A percentile compares a stretch with the other conserved stretches of the same genome.
These are phyloP conservation scores for Paramecium caudatum DNA, from an alignment of 73 alveolate species.

Conservation along the genomic window DNA sequence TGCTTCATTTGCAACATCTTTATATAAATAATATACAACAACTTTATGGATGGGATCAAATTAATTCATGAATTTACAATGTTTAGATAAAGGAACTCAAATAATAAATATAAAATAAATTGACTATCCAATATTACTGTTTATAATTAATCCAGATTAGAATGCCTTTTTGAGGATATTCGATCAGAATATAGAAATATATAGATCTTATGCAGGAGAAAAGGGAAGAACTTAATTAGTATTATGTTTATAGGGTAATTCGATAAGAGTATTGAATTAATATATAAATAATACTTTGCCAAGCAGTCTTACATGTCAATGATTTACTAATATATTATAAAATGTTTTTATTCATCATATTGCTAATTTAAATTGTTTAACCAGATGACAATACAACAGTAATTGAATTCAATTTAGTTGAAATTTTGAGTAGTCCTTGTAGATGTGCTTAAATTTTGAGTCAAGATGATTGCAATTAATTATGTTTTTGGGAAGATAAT, in stretches of 20 bases:
- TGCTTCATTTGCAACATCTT: conserved; percentile 4
- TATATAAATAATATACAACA: conserved; percentile 14
- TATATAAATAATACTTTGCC: background rate
- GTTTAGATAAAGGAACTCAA: background rate
- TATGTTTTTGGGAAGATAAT: conserved; percentile 23
- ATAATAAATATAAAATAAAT: background rate
- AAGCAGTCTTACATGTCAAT: conserved; percentile 19
- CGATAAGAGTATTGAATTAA: background rate
- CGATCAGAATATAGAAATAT: background rate
- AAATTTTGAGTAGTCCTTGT: background rate
- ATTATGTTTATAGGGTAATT: conserved; percentile 36
- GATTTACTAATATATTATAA: background rate
- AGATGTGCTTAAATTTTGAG: conserved; percentile 38
- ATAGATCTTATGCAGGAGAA: background rate
- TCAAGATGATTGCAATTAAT: background rate
- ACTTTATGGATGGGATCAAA: background rate
- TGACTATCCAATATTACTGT: conserved; percentile 23
- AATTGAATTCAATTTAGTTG: background rate
- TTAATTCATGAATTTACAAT: background rate
- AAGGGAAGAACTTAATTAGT: background rate
- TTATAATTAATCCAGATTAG: background rate
- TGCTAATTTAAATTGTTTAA: background rate
- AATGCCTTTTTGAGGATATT: background rate
- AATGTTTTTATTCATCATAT: background rate
- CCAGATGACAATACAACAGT: too few relatives aligned